Conservation (phyloP, 148 eudicot genomes). For the Dysphania ambrosioides region DNA sequence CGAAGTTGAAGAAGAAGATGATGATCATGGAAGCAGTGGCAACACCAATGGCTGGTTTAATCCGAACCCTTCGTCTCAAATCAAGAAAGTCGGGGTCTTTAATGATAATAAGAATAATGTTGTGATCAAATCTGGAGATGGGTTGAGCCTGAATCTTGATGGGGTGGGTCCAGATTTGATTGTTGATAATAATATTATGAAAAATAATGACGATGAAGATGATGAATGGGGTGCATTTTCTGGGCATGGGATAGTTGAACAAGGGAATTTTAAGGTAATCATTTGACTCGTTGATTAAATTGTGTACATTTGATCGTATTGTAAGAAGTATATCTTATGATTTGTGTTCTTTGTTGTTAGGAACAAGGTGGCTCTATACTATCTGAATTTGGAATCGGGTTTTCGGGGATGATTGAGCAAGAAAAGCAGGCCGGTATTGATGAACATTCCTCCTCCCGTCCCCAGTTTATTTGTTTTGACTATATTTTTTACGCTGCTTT, state of each 20-base stretch:
- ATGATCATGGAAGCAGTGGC: neutral
- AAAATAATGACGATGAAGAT: slow-evolving; percentile 32
- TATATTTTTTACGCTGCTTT: slow-evolving; percentile 5
- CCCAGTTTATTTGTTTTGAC: neutral
- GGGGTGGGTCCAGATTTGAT: slow-evolving; percentile 22
- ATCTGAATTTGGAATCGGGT: slow-evolving; percentile 9
- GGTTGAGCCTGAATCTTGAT: slow-evolving; percentile 20
- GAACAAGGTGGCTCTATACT: slow-evolving; percentile 10
- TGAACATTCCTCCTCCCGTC: neutral
- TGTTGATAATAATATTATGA: neutral
- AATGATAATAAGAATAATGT: too few relatives aligned
- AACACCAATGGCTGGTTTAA: slow-evolving; percentile 9
- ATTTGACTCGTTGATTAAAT: neutral
- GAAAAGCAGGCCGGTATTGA: slow-evolving; percentile 39
- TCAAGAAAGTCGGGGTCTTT: too few relatives aligned
- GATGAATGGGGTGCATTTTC: slow-evolving; percentile 70
- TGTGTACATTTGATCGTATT: neutral
- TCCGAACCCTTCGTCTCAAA: neutral
- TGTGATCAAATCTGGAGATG: slow-evolving; percentile 12
- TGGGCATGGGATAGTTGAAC: slow-evolving; percentile 15
- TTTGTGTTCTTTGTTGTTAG: slow-evolving; percentile 6
- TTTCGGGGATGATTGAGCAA: neutral
- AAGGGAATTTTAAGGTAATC: slow-evolving; percentile 40
- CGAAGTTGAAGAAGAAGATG: slow-evolving; percentile 35
- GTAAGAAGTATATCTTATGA: too few relatives aligned